Percentiles rank a stretch among this genome's conserved stretches.
phyloP scores from a whole-genome alignment of 129 eudicot species.

The Deinandra increscens region DNA sequence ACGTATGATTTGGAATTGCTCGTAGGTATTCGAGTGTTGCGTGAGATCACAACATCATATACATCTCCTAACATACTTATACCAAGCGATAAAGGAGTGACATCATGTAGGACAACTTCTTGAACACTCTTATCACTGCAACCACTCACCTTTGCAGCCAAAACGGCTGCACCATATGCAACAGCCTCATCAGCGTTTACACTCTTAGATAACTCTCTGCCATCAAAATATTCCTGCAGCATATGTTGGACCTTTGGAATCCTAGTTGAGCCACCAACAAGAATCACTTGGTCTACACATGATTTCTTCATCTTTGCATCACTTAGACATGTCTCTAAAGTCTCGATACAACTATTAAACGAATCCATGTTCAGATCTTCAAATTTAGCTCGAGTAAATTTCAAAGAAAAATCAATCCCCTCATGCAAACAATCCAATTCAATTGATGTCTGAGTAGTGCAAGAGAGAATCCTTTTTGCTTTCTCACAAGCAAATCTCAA shows the following conservation, averaged over 20 bases:
- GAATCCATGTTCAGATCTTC: conserved; percentile 15
- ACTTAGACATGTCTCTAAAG: not conserved
- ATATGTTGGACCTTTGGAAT: not conserved
- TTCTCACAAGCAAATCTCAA: too few species aligned
- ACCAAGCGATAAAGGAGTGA: not conserved
- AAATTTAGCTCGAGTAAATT: conserved; percentile 23
- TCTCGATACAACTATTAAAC: not conserved
- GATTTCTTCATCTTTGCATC: too few species aligned
- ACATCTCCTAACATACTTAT: not conserved
- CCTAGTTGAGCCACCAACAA: not conserved
- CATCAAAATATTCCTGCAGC: not conserved
- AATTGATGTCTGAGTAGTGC: too few species aligned
- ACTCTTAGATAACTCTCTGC: not conserved
- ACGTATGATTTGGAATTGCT: not conserved
- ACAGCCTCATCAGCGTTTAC: not conserved
- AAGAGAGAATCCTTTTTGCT: too few species aligned
- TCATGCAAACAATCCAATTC: too few species aligned
- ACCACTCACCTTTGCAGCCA: too few species aligned
- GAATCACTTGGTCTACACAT: not conserved
- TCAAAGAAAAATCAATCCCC: too few species aligned
- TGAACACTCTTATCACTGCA: too few species aligned
- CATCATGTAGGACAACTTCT: too few species aligned
- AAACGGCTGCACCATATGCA: not conserved
- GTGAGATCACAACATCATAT: not conserved
- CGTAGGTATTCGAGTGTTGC: not conserved